Evolutionary conservation across 2,329 filamentous ascomycete species (phyloP).

Genomic region (Fusarium heterosporum): DNA sequence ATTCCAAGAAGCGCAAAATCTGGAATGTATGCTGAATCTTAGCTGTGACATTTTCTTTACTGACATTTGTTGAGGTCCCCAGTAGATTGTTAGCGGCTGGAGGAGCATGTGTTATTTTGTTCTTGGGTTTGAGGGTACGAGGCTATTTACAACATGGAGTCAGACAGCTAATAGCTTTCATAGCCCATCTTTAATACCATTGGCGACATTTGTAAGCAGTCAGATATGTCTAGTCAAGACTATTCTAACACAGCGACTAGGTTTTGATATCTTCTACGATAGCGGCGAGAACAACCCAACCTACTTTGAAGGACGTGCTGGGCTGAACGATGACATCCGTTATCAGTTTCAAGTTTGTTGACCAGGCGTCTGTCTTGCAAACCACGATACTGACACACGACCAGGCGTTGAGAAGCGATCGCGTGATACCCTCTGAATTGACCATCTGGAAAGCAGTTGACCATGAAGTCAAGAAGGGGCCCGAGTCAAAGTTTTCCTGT

Average conservation of each 20-base stretch:
- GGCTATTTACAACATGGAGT: background rate
- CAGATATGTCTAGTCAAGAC: background rate
- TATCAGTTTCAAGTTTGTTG: background rate
- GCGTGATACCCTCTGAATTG: background rate
- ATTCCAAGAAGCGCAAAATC: background rate
- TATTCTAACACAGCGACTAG: background rate
- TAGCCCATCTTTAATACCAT: background rate
- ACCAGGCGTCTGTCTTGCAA: accelerated
- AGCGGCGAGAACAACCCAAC: background rate
- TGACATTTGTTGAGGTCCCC: background rate
- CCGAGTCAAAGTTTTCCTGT: accelerated
- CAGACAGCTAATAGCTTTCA: background rate
- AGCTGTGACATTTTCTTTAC: background rate
- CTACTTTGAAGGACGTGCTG: background rate
- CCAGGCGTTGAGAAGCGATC: background rate
- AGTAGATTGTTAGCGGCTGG: background rate
- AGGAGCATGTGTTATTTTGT: background rate
- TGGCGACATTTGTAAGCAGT: background rate
- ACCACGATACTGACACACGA: background rate
- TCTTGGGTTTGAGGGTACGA: background rate
- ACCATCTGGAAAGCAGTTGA: background rate
- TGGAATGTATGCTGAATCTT: background rate
- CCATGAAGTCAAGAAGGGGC: background rate
- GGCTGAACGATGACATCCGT: background rate
- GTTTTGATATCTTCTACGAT: background rate